Evolutionary conservation across 2,329 filamentous ascomycete species (phyloP).

Genomic region (Colletotrichum sp.): DNA sequence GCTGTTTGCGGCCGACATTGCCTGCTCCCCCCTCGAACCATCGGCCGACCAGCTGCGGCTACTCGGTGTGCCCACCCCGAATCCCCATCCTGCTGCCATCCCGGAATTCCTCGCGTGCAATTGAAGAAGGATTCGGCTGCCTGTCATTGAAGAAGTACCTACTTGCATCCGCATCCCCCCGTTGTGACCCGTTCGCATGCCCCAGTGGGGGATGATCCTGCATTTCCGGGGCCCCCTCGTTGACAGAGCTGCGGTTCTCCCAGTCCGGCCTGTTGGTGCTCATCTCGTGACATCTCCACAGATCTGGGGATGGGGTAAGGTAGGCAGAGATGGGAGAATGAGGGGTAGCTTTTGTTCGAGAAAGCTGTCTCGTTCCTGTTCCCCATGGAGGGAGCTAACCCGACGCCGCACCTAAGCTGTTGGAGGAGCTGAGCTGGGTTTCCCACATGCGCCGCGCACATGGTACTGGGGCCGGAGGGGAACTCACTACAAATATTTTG

Average conservation of each 20-base stretch:
- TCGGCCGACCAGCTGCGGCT: neutral
- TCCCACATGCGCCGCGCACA: conserved; percentile 1
- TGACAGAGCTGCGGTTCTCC: conserved; percentile 15
- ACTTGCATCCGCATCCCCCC: neutral
- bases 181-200: conserved; percentile 11
- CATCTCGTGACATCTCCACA: conserved; percentile 23
- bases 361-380: conserved; percentile 6
- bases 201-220: conserved; percentile 11
- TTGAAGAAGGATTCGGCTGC: neutral
- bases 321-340: conserved; percentile 14
- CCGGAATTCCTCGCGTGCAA: conserved; percentile 5
- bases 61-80: conserved; percentile 11
- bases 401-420: conserved; percentile 5
- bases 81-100: neutral
- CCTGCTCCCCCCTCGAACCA: neutral
- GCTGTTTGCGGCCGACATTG: conserved; percentile 9
- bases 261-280: conserved; percentile 13
- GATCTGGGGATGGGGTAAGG: conserved; percentile 20
- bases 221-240: conserved; percentile 12
- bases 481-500: conserved; percentile 22
- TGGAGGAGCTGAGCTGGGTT: neutral
- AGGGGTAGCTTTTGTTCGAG: conserved; percentile 20
- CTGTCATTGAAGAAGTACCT: neutral
- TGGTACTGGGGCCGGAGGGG: neutral
- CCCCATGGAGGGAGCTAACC: conserved; percentile 20